phyloP scores from a whole-genome alignment of 805 yeast genomes.

The Debaryomyces maramus region DNA sequence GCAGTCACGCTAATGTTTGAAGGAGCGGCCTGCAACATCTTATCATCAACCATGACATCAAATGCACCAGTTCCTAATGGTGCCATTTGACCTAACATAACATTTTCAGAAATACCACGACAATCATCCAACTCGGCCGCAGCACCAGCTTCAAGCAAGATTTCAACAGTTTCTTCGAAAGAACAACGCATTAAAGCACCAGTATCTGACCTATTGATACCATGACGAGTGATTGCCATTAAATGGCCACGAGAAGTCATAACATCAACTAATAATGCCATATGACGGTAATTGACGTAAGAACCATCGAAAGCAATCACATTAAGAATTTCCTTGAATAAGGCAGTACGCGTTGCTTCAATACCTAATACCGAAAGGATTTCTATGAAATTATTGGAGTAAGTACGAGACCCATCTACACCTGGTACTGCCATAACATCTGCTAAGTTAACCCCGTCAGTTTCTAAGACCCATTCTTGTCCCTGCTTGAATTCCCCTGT shows the following conservation, averaged over 20 bases:
- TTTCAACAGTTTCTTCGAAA: conserved; percentile 98
- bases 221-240: conserved; percentile 99
- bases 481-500: conserved; percentile 86
- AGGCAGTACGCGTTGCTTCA: conserved; percentile 95
- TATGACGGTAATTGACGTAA: conserved; percentile 95
- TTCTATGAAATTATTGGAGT: conserved; percentile 96
- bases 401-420: conserved; percentile 85
- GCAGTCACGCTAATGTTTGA: conserved; percentile 45
- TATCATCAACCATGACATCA: conserved; percentile 92
- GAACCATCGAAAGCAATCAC: conserved; percentile 99
- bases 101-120: conserved; percentile 97
- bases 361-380: conserved; percentile 93
- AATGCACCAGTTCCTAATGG: conserved; percentile 98
- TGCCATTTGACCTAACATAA: conserved; percentile 96
- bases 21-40: conserved; percentile 67
- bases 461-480: conserved; percentile 97
- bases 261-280: conserved; percentile 95
- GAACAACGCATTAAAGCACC: conserved; percentile 99
- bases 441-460: conserved; percentile 95
- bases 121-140: conserved; percentile 97
- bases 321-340: conserved; percentile 90
- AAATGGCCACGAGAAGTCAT: conserved; percentile 98
- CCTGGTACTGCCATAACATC: conserved; percentile 96
- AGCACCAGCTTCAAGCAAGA: conserved; percentile 96
- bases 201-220: conserved; percentile 97